Evolutionary conservation across 495 filamentous ascomycete species (phyloP).

Genomic region (Jackrogersella minutella): DNA sequence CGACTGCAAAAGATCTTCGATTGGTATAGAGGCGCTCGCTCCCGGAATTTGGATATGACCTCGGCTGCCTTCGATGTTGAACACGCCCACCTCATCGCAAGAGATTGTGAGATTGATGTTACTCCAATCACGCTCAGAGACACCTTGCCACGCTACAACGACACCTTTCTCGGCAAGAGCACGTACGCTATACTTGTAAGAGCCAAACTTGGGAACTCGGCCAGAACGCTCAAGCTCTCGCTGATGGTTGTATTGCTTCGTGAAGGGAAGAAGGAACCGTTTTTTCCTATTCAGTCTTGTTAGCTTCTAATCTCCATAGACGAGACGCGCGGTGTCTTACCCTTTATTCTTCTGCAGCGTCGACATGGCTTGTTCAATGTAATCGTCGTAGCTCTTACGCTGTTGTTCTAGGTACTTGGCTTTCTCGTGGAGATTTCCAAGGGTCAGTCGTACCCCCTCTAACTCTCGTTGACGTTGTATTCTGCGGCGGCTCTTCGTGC

Average conservation of each 20-base stretch:
- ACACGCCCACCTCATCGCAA: conserved; percentile 93
- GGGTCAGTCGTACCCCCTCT: conserved; percentile 85
- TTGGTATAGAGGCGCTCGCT: conserved; percentile 84
- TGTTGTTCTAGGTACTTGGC: conserved; percentile 92
- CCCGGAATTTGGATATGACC: conserved; percentile 97
- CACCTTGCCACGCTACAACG: conserved; percentile 85
- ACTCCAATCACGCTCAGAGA: conserved; percentile 85
- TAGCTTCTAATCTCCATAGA: conserved; percentile 2
- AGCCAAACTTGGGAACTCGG: conserved; percentile 94
- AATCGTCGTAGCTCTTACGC: conserved; percentile 97
- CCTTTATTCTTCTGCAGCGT: conserved; percentile 98
- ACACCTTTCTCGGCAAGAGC: conserved; percentile 93
- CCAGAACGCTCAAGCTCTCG: conserved; percentile 89
- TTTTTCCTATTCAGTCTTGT: conserved; percentile 67
- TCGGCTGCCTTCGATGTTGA: conserved; percentile 88
- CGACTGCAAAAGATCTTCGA: conserved; percentile 94
- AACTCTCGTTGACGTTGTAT: conserved; percentile 90
- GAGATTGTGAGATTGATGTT: conserved; percentile 92
- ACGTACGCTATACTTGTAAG: conserved; percentile 93
- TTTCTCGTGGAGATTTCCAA: conserved; percentile 87
- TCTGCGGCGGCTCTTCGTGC: conserved; percentile 91
- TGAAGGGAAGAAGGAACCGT: conserved; percentile 93
- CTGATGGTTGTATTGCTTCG: conserved; percentile 98
- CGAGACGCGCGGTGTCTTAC: conserved; percentile 43
- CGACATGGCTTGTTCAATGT: conserved; percentile 98